Evolutionary conservation across 805 yeast genomes (phyloP).

Genomic region (Wickerhamomyces rabaulensis): DNA sequence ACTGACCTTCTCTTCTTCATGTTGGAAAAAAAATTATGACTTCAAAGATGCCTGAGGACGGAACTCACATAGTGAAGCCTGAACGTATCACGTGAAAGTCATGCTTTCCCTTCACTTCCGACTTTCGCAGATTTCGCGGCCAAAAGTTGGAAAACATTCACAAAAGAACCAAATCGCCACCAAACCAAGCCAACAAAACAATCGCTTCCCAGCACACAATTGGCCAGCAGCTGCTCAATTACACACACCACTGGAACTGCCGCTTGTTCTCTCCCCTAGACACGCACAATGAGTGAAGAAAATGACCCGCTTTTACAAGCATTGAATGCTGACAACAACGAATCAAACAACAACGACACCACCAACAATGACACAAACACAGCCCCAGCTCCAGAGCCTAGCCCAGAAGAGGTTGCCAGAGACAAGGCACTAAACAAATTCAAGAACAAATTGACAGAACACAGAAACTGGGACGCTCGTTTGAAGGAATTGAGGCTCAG

Average conservation of each 20-base stretch:
- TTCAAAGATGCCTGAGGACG: background rate
- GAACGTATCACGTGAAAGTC: background rate
- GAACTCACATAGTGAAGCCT: background rate
- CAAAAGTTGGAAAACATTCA: background rate
- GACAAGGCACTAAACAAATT: slow-evolving; percentile 72
- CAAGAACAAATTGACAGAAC: slow-evolving; percentile 84
- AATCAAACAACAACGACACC: background rate
- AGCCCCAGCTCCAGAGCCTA: slow-evolving; percentile 23
- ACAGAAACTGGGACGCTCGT: slow-evolving; percentile 90
- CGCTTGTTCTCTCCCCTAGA: background rate
- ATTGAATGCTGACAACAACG: slow-evolving; percentile 26
- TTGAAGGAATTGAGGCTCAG: slow-evolving; percentile 77
- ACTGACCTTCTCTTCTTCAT: background rate
- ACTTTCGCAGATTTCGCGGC: background rate
- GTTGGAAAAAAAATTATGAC: background rate
- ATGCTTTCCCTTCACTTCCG: background rate
- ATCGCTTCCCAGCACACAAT: background rate
- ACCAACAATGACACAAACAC: slow-evolving; percentile 11
- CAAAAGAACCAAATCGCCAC: background rate
- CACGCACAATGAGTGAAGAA: slow-evolving; percentile 48
- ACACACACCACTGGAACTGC: background rate
- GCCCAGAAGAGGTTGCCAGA: slow-evolving; percentile 61
- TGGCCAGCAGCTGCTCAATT: background rate
- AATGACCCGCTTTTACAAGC: slow-evolving; percentile 77
- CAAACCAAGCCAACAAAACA: background rate